Percentiles rank a stretch among this genome's conserved stretches.
Evolutionary conservation across 1,139 yeast species (phyloP).

Genomic region (Yamadazyma diospyri): DNA sequence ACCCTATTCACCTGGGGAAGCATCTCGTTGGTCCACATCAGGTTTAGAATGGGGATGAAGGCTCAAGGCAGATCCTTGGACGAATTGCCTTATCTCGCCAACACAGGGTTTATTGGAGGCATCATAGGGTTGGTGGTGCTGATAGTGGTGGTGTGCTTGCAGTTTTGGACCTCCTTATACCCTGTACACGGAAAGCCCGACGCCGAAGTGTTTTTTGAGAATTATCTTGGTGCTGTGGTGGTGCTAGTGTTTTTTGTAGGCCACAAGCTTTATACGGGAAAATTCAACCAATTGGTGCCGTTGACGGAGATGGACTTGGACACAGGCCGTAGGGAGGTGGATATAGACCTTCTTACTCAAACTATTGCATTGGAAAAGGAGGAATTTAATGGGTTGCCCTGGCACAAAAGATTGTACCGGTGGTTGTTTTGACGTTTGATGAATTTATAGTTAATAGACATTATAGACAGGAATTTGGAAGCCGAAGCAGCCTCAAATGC

Average conservation of each 20-base stretch:
- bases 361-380: conserved; percentile 36
- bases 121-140: conserved; percentile 21
- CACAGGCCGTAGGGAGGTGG: conserved; percentile 37
- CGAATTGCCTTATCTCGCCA: conserved; percentile 37
- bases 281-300: conserved; percentile 24
- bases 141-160: conserved; percentile 33
- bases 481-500: too few relatives aligned
- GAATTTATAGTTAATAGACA: too few relatives aligned
- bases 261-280: conserved; percentile 38
- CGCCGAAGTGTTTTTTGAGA: conserved; percentile 49
- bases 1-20: conserved; percentile 44
- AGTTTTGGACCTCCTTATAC: conserved; percentile 41
- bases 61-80: conserved; percentile 25
- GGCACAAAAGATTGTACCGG: conserved; percentile 10
- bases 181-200: conserved; percentile 32
- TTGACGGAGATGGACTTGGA: conserved; percentile 35
- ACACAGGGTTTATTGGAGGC: conserved; percentile 37
- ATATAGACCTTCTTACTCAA: conserved; percentile 34
- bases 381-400: conserved; percentile 16
- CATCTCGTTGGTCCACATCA: conserved; percentile 34
- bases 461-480: too few relatives aligned
- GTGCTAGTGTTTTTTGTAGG: conserved; percentile 52
- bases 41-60: conserved; percentile 37
- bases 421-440: conserved; percentile 5
- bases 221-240: conserved; percentile 61